A percentile compares a stretch with the other conserved stretches of the same genome.
These are phyloP conservation scores for Ceratonia siliqua DNA, from an alignment of 306 rosid species.

Conservation along the genomic window DNA sequence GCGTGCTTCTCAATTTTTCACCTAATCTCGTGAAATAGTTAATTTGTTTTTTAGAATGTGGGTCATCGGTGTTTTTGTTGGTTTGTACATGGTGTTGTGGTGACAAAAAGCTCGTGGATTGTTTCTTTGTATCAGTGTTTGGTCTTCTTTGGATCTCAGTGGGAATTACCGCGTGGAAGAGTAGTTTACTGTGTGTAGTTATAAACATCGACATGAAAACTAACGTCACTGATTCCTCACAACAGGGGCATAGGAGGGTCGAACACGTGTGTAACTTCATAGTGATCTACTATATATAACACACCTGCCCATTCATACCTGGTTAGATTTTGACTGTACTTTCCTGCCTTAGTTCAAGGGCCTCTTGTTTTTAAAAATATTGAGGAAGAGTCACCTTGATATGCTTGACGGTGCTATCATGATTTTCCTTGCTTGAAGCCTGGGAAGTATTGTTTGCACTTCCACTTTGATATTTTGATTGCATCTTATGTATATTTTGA, in stretches of 20 bases:
- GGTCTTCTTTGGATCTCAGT: conserved; percentile 38
- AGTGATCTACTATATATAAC: conserved; percentile 12
- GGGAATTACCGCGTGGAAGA: conserved; percentile 32
- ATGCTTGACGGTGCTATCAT: background rate
- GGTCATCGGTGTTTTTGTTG: conserved; percentile 43
- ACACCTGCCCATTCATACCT: background rate
- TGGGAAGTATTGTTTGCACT: conserved; percentile 15
- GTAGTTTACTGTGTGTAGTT: conserved; percentile 37
- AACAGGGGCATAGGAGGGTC: conserved; percentile 17
- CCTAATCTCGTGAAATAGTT: conserved; percentile 38
- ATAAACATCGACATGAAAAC: conserved; percentile 38
- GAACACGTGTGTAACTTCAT: conserved; percentile 20
- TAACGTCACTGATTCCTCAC: conserved; percentile 34
- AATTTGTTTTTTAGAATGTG: conserved; percentile 42
- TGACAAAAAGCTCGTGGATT: conserved; percentile 48
- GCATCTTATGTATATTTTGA: background rate
- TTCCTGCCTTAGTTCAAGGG: background rate
- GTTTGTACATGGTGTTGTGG: conserved; percentile 52
- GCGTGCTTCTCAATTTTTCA: conserved; percentile 36
- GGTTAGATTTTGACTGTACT: conserved; percentile 6
- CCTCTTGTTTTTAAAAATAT: background rate
- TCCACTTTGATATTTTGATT: conserved; percentile 4
- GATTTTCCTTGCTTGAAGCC: background rate
- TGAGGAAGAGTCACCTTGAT: conserved; percentile 23
- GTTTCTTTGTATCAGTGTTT: conserved; percentile 41